A percentile compares a stretch with the other conserved stretches of the same genome.
Conservation (phyloP, 495 filamentous ascomycete genomes). For the Penicillium malachiteum region DNA sequence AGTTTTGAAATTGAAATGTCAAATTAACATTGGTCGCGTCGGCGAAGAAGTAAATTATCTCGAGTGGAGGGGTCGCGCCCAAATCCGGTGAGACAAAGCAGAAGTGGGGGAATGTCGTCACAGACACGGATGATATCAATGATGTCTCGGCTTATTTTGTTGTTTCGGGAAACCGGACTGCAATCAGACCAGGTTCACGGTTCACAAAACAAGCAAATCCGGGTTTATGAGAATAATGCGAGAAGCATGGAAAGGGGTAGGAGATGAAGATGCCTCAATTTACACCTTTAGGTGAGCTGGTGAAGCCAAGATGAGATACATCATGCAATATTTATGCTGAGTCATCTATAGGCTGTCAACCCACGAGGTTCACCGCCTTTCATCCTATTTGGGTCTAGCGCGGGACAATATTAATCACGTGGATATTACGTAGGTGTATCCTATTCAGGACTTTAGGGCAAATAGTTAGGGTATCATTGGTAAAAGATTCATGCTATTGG, state of each 20-base stretch:
- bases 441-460: not conserved
- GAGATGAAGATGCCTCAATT: no score
- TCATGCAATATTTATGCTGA: not conserved
- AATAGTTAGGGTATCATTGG: not conserved
- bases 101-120: constrained; percentile 41
- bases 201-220: no score
- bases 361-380: not conserved
- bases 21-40: constrained; percentile 4
- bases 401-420: not conserved
- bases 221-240: no score
- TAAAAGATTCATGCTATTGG: not conserved
- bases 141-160: not conserved
- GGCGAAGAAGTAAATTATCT: constrained; percentile 12
- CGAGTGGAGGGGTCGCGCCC: constrained; percentile 28
- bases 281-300: no score
- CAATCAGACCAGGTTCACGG: not conserved
- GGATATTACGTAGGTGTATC: no score
- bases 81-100: constrained; percentile 49
- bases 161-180: not conserved
- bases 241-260: no score
- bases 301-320: not conserved
- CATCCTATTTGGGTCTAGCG: not conserved
- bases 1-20: constrained; percentile 10
- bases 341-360: no score
- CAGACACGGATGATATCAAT: constrained; percentile 21